Evolutionary conservation across 2,329 filamentous ascomycete species (phyloP).

Genomic region (Tolypocladium capitatum): DNA sequence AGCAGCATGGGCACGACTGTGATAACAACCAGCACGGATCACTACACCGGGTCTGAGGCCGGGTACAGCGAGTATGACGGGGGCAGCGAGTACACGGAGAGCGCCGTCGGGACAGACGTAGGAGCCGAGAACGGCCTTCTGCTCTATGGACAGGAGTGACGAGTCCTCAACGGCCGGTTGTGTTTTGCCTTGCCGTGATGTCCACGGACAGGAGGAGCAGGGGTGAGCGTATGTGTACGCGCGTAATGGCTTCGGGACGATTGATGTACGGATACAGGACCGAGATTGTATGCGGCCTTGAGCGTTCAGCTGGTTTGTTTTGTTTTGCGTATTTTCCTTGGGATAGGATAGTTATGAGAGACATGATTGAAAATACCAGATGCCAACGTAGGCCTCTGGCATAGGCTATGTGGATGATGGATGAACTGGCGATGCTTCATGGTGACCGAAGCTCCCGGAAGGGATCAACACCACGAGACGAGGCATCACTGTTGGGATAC

Average conservation of each 20-base stretch:
- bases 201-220: not conserved
- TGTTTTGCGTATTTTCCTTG: constrained; percentile 1
- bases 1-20: constrained; percentile 35
- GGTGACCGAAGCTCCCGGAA: no score
- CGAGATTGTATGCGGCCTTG: constrained; percentile 3
- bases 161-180: not conserved
- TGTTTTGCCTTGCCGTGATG: not conserved
- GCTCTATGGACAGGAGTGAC: constrained; percentile 16
- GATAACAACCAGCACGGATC: constrained; percentile 26
- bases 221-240: not conserved
- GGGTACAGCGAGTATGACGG: constrained; percentile 27
- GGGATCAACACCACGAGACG: no score
- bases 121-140: constrained; percentile 20
- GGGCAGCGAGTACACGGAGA: constrained; percentile 28
- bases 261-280: constrained; percentile 1
- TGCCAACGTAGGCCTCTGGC: no score
- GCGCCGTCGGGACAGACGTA: constrained; percentile 9
- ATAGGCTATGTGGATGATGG: no score
- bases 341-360: constrained; percentile 4
- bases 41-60: constrained; percentile 22
- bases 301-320: constrained; percentile 3
- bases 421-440: no score
- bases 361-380: no score
- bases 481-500: no score
- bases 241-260: not conserved